Evolutionary conservation across 768 basidiomycete species (phyloP).

Genomic region (Macrocybe gigantea): DNA sequence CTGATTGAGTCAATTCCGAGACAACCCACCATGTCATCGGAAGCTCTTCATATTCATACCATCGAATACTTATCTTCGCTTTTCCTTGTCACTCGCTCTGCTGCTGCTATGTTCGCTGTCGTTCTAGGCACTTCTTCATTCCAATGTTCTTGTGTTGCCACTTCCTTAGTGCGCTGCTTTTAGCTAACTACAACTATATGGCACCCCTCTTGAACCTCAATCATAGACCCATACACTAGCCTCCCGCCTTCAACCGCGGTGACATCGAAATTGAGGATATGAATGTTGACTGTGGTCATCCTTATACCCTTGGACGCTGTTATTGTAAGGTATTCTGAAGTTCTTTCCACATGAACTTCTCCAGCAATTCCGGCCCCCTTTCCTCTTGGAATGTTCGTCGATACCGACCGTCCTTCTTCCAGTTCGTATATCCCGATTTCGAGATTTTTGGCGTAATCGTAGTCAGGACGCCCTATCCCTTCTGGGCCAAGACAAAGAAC

Average conservation of each 20-base stretch:
- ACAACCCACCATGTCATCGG: too few relatives aligned
- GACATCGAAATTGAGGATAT: constrained; percentile 8
- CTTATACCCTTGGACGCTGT: constrained; percentile 10
- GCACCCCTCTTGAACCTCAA: constrained; percentile 11
- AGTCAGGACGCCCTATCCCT: constrained; percentile 50
- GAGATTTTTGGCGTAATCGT: constrained; percentile 43
- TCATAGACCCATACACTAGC: constrained; percentile 5
- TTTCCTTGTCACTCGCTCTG: background rate
- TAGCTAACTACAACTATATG: constrained; percentile 6
- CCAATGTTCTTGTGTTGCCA: too few relatives aligned
- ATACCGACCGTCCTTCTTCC: constrained; percentile 31
- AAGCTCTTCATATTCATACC: too few relatives aligned
- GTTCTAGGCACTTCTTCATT: background rate
- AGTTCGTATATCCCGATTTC: constrained; percentile 51
- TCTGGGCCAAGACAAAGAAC: constrained; percentile 55
- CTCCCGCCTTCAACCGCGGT: constrained; percentile 9
- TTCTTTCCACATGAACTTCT: constrained; percentile 28
- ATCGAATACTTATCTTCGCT: background rate
- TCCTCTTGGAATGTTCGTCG: constrained; percentile 37
- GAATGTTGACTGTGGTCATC: constrained; percentile 5
- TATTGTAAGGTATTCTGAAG: constrained; percentile 23
- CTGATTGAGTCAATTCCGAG: too few relatives aligned
- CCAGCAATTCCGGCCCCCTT: constrained; percentile 37
- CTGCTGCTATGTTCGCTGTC: constrained; percentile 18
- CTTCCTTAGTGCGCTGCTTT: background rate